phyloP scores from a whole-genome alignment of 805 yeast species.

The Wickerhamiella sergipiensis region DNA sequence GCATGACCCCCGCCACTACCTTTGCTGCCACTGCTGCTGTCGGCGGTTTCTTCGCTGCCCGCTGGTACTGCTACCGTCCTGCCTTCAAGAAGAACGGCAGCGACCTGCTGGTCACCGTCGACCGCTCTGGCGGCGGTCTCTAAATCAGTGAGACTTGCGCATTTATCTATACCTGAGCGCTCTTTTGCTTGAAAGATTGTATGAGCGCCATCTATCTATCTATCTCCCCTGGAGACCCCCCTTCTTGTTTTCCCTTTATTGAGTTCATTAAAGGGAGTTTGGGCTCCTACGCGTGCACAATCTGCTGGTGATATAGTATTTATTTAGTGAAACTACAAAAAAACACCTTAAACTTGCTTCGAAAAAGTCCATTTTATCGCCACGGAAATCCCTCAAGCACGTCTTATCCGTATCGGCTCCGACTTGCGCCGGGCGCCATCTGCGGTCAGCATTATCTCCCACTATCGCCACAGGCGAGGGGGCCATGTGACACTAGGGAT shows the following conservation, averaged over 20 bases:
- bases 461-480: not conserved
- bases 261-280: not conserved
- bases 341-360: not conserved
- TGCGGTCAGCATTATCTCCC: not conserved
- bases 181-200: not conserved
- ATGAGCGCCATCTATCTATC: not conserved
- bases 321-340: not conserved
- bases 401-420: not conserved
- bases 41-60: slow-evolving; percentile 16
- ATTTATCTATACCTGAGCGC: not conserved
- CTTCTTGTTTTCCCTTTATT: not conserved
- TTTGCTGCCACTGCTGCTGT: slow-evolving; percentile 15
- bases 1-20: slow-evolving; percentile 12
- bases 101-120: slow-evolving; percentile 25
- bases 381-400: not conserved
- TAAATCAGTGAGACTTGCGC: slow-evolving; percentile 5
- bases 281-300: slow-evolving; percentile 7
- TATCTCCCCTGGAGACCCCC: not conserved
- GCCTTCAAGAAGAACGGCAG: slow-evolving; percentile 18
- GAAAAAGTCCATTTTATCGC: not conserved
- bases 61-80: slow-evolving; percentile 23
- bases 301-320: slow-evolving; percentile 4
- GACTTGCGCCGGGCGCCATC: not conserved
- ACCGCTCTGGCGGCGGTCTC: slow-evolving; percentile 27
- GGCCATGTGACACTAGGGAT: not conserved